Conservation (phyloP, 1,139 yeast genomes). For the Yamadazyma siamensis region DNA sequence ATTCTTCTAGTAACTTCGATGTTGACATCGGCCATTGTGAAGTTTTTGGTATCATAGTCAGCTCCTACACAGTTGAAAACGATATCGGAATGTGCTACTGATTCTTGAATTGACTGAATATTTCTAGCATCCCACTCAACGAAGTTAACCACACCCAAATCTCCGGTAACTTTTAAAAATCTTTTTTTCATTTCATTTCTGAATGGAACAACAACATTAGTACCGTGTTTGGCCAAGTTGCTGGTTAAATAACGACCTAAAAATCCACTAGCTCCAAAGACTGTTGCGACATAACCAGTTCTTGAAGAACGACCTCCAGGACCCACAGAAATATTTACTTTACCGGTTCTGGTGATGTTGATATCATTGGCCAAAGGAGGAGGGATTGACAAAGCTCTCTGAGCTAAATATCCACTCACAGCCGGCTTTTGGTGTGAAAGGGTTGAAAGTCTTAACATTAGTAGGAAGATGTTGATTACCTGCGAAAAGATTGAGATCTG, state of each 20-base stretch:
- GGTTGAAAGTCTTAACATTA: not conserved
- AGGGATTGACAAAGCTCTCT: conserved; percentile 22
- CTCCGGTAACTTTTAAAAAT: conserved; percentile 80
- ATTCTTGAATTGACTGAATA: conserved; percentile 69
- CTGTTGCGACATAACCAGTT: conserved; percentile 90
- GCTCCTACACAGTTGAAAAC: conserved; percentile 81
- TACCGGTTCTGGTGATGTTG: conserved; percentile 74
- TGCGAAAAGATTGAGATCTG: conserved; percentile 16
- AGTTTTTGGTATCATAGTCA: conserved; percentile 75
- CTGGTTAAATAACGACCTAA: conserved; percentile 72
- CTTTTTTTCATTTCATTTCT: conserved; percentile 80
- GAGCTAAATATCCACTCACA: too few relatives aligned
- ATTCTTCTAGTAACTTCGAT: conserved; percentile 77
- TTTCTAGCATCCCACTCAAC: conserved; percentile 83
- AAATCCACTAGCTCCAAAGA: conserved; percentile 81
- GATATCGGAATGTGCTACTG: conserved; percentile 79
- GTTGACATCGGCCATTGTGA: conserved; percentile 78
- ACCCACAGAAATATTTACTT: conserved; percentile 67
- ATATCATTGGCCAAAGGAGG: conserved; percentile 55
- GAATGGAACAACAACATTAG: conserved; percentile 70
- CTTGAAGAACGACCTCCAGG: conserved; percentile 83
- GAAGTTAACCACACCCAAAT: conserved; percentile 82
- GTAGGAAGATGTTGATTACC: conserved; percentile 9
- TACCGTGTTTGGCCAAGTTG: conserved; percentile 79
- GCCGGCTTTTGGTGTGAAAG: too few relatives aligned